phyloP scores from a whole-genome alignment of 2,329 filamentous ascomycete genomes.

The Akanthomyces uredinophilus region DNA sequence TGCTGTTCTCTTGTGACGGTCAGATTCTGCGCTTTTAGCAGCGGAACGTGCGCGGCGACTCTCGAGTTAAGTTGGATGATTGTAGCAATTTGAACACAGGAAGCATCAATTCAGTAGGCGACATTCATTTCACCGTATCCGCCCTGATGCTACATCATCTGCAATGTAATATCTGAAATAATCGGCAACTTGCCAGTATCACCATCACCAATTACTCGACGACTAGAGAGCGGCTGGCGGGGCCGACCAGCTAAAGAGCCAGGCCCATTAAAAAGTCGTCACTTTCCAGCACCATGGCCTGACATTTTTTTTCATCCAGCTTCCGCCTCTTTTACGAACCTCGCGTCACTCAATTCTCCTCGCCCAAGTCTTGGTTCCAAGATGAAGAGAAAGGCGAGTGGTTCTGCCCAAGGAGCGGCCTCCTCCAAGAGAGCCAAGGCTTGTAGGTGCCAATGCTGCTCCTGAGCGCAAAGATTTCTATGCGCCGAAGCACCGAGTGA shows the following conservation, averaged over 20 bases:
- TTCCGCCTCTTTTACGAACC: neutral
- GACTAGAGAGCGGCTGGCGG: neutral
- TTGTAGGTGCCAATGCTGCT: neutral
- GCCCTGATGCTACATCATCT: neutral
- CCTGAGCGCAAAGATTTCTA: neutral
- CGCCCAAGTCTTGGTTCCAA: neutral
- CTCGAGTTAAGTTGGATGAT: no score
- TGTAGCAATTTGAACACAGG: neutral
- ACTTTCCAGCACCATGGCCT: conserved; percentile 9
- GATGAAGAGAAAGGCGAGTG: conserved; percentile 15
- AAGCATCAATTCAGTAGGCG: neutral
- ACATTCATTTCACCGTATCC: neutral
- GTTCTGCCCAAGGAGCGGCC: neutral
- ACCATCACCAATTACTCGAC: neutral
- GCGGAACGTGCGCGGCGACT: no score
- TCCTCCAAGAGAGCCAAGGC: conserved; percentile 7
- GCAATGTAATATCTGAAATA: neutral
- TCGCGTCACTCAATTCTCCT: neutral
- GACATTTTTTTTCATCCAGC: conserved; percentile 4
- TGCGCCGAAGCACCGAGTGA: neutral
- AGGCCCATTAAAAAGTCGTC: conserved; percentile 14
- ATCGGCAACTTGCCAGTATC: neutral
- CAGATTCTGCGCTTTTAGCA: no score
- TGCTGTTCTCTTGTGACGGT: no score
- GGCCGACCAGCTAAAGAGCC: neutral